Base-by-base conservation (phyloP, 768 basidiomycete genomes). In the Boletus subcaerulescens region DNA sequence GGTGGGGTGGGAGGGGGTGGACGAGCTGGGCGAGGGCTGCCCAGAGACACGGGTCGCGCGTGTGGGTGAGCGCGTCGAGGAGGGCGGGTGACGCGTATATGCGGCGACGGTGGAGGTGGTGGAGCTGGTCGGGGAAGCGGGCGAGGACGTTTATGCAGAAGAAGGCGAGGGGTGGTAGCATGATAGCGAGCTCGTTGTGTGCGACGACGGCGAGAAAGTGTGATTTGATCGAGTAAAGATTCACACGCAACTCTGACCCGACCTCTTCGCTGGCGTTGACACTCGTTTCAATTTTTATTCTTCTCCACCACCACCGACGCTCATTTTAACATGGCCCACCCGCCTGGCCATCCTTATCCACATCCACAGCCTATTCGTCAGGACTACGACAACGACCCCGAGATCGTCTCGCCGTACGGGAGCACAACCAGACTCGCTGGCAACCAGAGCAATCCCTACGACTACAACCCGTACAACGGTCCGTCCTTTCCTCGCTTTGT, bases 21-120 rank as follows among this genome's bases (percentile, higher is more conserved):
- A 62, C 83, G 83, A 88, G 61, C 62, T 89, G 89, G 5, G 79
- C 73, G 41, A 91, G 53, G 18, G 78, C 72, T 0, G 78, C 81
- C 86, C 88, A 90, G 14, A 86, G 69, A 12, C 77, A 72, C 2
- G 88, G 85, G 59, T 86, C 80, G 2, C 80, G 65, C 0, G 58
- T 50, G 31, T 64, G 45, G 45, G 69, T 18, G 47, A 74, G 52
- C 20, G 61, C 45, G 76, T 75, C 60, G 59, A 50, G 82, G 50
- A 52, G 80, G 71, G 60, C 84, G 77, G 4, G 80, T 65, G 60
- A 68, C 67, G 20, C 68, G 60, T 22, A 71, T 60, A 43, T 80
- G 73, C 50, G 29, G 53, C 59, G 45, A 66, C 70, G 31, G 83
- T 62, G 62, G 79, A 81, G 33, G 9, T 41, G 44, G 52, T 26